Base-by-base conservation (phyloP, 1,139 yeast genomes). In the Kodamaea arcana region DNA sequence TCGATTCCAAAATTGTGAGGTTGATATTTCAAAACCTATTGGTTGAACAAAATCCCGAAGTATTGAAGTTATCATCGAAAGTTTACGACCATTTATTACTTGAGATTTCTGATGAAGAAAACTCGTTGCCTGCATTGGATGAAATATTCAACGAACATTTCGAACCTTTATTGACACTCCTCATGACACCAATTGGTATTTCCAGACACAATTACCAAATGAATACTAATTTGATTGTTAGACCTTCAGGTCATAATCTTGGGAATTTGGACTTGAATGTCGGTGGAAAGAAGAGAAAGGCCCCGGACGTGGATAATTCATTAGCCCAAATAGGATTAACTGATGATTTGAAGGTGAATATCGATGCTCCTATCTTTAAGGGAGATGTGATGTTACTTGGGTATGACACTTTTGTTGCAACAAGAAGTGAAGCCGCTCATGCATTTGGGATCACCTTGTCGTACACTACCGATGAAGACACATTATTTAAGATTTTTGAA, bases 151-250 rank as follows among this genome's bases (percentile, higher is more conserved):
- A 62, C 4, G 62, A 65, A 4, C 88, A 83, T 48, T 61, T 78
- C 43, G 68, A 67, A 27, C 80, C 94, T 1, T 66, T 87, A 34
- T 60, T 87, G 33, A 74, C 80, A 10, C 67, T 94, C 31, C 56
- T 88, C 31, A 82, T 86, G 83, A 92, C 97, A 0, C 98, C 98
- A 4, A 83, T 94, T 43, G 98, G 99, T 42, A 79, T 88, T 36
- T 85, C 95, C 3, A 79, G 98, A 45, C 86, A 83, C 54, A 84
- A 83, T 47, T 92, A 86, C 58, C 78, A 79, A 30, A 86, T 94
- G 95, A 82, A 86, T 48, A 69, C 87, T 0, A 64, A 71, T 14
- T 69, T 80, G 34, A 75, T 92, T 29, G 66, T 92, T 54, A 77
- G 87, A 44, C 95, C 97, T 1, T 84, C 95, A 4, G 94, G 94